Evolutionary conservation across 2,329 filamentous ascomycete species (phyloP).

Genomic region (Thielaviopsis euricoi): DNA sequence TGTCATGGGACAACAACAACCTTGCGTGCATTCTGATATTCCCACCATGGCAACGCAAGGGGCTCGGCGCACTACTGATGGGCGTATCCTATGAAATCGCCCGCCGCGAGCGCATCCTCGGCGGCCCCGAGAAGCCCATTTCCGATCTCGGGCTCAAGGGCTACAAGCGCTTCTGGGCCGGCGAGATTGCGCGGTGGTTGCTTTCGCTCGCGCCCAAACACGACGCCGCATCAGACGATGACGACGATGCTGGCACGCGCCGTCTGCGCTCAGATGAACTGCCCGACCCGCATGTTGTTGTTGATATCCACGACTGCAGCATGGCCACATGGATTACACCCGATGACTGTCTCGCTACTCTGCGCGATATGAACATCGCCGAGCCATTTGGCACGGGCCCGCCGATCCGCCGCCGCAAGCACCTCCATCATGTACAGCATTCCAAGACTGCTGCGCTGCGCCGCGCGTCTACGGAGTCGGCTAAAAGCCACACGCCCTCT

Average conservation of each 20-base stretch:
- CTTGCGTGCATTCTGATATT: constrained; percentile 92
- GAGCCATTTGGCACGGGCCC: constrained; percentile 36
- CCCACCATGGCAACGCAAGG: constrained; percentile 85
- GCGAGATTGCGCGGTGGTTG: constrained; percentile 61
- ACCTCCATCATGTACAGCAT: background rate
- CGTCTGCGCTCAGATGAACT: too few species aligned
- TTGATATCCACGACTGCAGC: constrained; percentile 56
- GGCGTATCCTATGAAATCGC: constrained; percentile 87
- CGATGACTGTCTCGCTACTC: constrained; percentile 65
- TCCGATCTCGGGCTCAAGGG: constrained; percentile 70
- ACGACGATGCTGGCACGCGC: constrained; percentile 13
- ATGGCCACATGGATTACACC: constrained; percentile 65
- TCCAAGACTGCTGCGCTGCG: background rate
- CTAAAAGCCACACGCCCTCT: background rate
- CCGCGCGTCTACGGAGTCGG: background rate
- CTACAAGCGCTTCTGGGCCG: constrained; percentile 74
- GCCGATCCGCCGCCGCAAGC: constrained; percentile 11
- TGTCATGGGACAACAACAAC: constrained; percentile 98
- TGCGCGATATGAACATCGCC: constrained; percentile 66
- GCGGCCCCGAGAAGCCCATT: constrained; percentile 86
- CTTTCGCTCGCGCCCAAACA: constrained; percentile 25
- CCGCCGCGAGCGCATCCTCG: constrained; percentile 63
- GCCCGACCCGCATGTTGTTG: constrained; percentile 26
- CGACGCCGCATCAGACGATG: constrained; percentile 10
- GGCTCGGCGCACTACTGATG: constrained; percentile 78